Evolutionary conservation across 148 eudicot species (phyloP), one percentile per base, ranked within the genome.

Genomic region (Drosera capensis): DNA sequence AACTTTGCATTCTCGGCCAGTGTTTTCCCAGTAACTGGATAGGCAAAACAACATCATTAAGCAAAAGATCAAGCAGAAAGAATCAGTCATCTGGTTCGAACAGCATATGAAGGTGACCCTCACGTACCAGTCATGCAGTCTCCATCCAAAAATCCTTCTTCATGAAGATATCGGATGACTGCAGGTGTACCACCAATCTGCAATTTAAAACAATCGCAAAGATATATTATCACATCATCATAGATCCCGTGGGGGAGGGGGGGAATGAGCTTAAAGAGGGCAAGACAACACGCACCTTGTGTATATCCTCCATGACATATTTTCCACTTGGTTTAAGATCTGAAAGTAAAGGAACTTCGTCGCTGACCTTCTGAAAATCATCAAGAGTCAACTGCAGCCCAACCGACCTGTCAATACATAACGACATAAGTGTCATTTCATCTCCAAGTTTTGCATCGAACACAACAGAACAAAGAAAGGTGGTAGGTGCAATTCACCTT

Each of bases 301-400:
- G 97, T 20, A 90, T 55, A 56, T 90, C 97, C 70, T 90, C 95
- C 97, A 90, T 90, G 36, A 90, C 97, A 48, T 73, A 90, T 48
- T 90, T 90, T 52, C 97, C 97, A 78, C 97, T 90, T 35, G 97
- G 97, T 73, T 84, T 90, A 56, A 90, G 97, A 70, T 90, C 97
- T 38, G 97, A 93, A 61, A 90, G 94, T 51, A 90, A 78, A 7
- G 97, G 97, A 56, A 84, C 77, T 60, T 65, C 37, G 45, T 88
- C 97, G 55, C 97, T 88, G 18, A 88, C 84, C 73, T 75, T 90
- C 55, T 90, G 97, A 63, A 90, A 90, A 64, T 90, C 97, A 54
- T 80, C 95, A 8, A 84, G 70, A 36, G 80, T 71, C 56, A 90
- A 65, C 12, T 75, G 23, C 58, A 90, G 60, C 42, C 87, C 95